Evolutionary conservation across 345 rosid genomes (phyloP).

Genomic region (Limnanthes douglasii): DNA sequence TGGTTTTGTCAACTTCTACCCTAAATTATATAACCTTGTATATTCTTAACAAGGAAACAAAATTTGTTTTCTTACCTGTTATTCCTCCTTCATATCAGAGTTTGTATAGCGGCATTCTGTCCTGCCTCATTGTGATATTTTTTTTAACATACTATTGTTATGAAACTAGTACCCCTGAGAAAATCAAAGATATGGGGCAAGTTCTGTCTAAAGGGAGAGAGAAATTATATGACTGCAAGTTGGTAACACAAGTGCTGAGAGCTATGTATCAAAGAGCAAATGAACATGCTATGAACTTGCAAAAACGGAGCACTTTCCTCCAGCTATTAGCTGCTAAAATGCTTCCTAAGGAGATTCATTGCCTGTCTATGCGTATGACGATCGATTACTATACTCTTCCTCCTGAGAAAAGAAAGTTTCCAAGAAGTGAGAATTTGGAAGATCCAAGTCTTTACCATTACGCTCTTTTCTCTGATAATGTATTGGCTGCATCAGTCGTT

Average conservation of each 20-base stretch:
- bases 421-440: conserved; percentile 67
- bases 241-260: conserved; percentile 81
- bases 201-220: conserved; percentile 52
- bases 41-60: no score
- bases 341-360: conserved; percentile 76
- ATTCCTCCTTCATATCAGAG: neutral
- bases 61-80: neutral
- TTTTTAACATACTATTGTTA: conserved; percentile 1
- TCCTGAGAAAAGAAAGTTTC: conserved; percentile 61
- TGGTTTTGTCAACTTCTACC: no score
- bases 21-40: no score
- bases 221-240: conserved; percentile 65
- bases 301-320: conserved; percentile 70
- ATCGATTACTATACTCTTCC: conserved; percentile 77
- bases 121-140: neutral
- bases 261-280: conserved; percentile 87
- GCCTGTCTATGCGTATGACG: conserved; percentile 85
- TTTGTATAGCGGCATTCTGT: neutral
- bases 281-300: conserved; percentile 64
- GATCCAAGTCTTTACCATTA: conserved; percentile 31
- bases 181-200: conserved; percentile 69
- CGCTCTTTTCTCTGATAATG: conserved; percentile 17
- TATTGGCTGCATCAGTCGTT: conserved; percentile 18
- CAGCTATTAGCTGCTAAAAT: conserved; percentile 84
- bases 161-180: conserved; percentile 43